Percentiles rank a stretch among this genome's conserved stretches.
These are phyloP conservation scores for Volvox carteri DNA, from an alignment of 163 green algal species.

Conservation along the genomic window DNA sequence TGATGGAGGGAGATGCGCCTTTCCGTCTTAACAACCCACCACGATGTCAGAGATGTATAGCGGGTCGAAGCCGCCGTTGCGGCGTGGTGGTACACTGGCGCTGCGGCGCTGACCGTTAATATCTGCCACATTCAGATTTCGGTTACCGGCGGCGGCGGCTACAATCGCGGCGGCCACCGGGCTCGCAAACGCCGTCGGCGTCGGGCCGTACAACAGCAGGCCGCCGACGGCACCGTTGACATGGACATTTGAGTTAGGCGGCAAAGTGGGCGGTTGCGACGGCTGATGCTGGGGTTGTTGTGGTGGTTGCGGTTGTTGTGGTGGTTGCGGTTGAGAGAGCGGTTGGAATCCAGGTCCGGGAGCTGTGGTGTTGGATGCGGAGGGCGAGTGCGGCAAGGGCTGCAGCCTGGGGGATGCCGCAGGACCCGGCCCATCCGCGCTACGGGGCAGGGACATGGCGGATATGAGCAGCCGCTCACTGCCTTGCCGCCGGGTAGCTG, in stretches of 20 bases:
- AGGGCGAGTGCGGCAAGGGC: constrained; percentile 17
- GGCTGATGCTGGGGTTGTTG: neutral
- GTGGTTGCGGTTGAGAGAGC: neutral
- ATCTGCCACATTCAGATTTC: constrained; percentile 37
- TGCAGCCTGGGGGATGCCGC: constrained; percentile 10
- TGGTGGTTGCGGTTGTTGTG: neutral
- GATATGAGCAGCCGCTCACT: constrained; percentile 17
- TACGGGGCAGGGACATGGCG: constrained; percentile 21
- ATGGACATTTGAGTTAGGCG: neutral
- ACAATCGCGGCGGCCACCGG: no score
- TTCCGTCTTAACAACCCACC: constrained; percentile 7
- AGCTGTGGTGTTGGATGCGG: neutral
- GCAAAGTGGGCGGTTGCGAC: neutral
- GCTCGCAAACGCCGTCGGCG: neutral
- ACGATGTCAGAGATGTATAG: constrained; percentile 35
- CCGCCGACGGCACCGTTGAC: constrained; percentile 47
- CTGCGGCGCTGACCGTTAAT: constrained; percentile 45
- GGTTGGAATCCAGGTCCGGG: neutral
- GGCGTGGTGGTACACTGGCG: constrained; percentile 4
- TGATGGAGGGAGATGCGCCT: no score
- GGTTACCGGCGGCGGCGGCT: neutral
- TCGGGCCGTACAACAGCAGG: constrained; percentile 50
- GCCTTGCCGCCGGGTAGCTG: neutral
- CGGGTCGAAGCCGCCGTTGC: constrained; percentile 44
- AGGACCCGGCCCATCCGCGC: neutral